Evolutionary conservation across 148 eudicot species (phyloP), one percentile per base, ranked within the genome.

Genomic region (Salicornia ramosissima): DNA sequence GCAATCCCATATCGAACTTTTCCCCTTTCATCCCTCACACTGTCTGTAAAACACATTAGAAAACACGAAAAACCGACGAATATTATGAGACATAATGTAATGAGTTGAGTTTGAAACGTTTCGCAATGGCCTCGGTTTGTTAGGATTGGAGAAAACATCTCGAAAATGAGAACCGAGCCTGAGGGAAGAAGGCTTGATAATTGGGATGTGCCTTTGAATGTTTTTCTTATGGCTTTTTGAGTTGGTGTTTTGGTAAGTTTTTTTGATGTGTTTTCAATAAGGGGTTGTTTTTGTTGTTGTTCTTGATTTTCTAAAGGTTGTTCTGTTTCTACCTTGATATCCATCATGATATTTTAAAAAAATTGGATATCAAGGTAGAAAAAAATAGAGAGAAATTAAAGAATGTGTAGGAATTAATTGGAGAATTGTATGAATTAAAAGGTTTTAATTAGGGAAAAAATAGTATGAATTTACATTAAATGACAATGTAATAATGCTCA

Each of bases 1-100:
- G 94, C 94, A 22, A 92, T 0, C 0, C 89, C 94, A 50, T 92
- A 88, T 31, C 90, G 80, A n/a, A 92, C 83, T 71, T 87, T 90
- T 0, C 96, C 96, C 2, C 74, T 75, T 21, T 76, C 78, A 55
- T 90, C 96, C 56, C 72, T 26, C 11, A 77, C 69, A 21, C 96
- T 92, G 42, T 92, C 97, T 5, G 85, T 85, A 69, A 92, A 86
- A 54, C 88, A 80, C 34, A 85, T 55, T 4, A 86, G 49, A 56
- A 89, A 80, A 69, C 86, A 92, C 0, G 91, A 70, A 15, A 82
- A 3, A 5, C 80, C 69, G 39, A 84, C 79, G 19, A 91, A 51
- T 1, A 63, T 29, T 25, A 91, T 52, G 8, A 91, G 79, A 33
- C 64, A 50, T 33, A 69, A 29, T 0, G 92, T 84, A 7, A 56